Percentiles rank a stretch among this genome's conserved stretches.
phyloP scores from a whole-genome alignment of 495 filamentous ascomycete genomes.

The Poronia punctata region DNA sequence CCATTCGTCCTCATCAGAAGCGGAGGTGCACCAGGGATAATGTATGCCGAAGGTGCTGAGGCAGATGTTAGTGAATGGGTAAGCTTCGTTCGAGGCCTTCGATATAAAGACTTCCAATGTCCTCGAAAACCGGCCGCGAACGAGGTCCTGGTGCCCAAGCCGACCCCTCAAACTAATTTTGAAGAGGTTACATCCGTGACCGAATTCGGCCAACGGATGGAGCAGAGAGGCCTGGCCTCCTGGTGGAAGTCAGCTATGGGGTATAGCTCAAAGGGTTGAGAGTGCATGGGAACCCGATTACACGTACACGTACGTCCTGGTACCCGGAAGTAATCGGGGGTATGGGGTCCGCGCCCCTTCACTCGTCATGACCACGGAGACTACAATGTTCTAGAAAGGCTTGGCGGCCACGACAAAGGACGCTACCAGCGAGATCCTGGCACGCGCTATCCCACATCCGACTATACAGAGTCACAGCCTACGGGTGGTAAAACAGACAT shows the following conservation, averaged over 20 bases:
- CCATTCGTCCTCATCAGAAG: constrained; percentile 55
- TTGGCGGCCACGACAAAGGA: not conserved
- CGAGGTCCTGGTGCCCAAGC: not conserved
- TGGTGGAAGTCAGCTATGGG: constrained; percentile 26
- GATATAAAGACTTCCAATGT: constrained; percentile 27
- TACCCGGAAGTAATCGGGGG: too few species aligned
- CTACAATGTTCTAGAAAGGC: not conserved
- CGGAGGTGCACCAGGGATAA: constrained; percentile 64
- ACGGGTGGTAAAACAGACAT: too few species aligned
- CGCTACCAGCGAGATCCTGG: too few species aligned
- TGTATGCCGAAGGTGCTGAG: constrained; percentile 63
- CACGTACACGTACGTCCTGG: too few species aligned
- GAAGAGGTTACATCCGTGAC: constrained; percentile 21
- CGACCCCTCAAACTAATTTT: constrained; percentile 7
- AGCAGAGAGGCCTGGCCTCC: constrained; percentile 16
- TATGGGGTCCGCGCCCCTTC: too few species aligned
- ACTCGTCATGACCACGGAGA: not conserved
- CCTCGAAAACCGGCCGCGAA: constrained; percentile 13
- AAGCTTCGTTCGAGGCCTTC: constrained; percentile 15
- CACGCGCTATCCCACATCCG: too few species aligned
- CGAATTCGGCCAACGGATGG: constrained; percentile 23
- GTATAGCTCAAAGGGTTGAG: constrained; percentile 5
- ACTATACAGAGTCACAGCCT: too few species aligned
- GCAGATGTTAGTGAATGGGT: constrained; percentile 25
- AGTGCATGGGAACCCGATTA: too few species aligned